These are phyloP conservation scores for Thymus quinquecostatus DNA, from an alignment of 257 asterid genomes.

Conservation along the genomic window DNA sequence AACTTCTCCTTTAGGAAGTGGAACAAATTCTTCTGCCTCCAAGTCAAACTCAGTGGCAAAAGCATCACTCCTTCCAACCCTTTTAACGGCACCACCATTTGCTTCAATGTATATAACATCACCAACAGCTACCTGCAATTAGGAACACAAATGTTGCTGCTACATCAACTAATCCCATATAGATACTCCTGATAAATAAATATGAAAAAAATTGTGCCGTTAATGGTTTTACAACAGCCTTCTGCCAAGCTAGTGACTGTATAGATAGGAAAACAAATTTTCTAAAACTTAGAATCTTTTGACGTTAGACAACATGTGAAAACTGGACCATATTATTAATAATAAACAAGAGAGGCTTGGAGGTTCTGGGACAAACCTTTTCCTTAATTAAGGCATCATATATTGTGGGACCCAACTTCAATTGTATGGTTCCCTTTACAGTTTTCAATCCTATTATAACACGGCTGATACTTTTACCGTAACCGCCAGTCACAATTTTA, in stretches of 20 bases:
- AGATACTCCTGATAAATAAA: background rate
- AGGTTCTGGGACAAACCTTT: conserved; percentile 49
- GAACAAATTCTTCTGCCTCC: conserved; percentile 98
- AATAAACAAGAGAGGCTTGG: background rate
- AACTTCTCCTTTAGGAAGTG: conserved; percentile 98
- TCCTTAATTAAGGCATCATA: conserved; percentile 94
- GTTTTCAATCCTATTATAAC: conserved; percentile 95
- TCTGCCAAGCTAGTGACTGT: too few relatives aligned
- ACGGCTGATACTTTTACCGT: conserved; percentile 89
- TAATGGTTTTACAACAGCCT: conserved; percentile 11
- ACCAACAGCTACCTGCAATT: conserved; percentile 92
- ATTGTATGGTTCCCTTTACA: conserved; percentile 90
- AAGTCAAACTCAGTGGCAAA: conserved; percentile 98
- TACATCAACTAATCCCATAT: conserved; percentile 1
- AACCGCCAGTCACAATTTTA: conserved; percentile 93
- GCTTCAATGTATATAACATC: conserved; percentile 95
- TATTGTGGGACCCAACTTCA: conserved; percentile 94
- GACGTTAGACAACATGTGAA: background rate
- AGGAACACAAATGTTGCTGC: conserved; percentile 25
- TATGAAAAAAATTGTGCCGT: background rate
- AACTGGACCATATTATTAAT: background rate
- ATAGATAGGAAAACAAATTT: too few relatives aligned
- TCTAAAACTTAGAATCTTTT: background rate
- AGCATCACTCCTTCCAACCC: conserved; percentile 98
- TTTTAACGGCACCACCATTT: conserved; percentile 96